Base-by-base conservation (phyloP, 345 rosid species). In the Dipteronia dyeriana region DNA sequence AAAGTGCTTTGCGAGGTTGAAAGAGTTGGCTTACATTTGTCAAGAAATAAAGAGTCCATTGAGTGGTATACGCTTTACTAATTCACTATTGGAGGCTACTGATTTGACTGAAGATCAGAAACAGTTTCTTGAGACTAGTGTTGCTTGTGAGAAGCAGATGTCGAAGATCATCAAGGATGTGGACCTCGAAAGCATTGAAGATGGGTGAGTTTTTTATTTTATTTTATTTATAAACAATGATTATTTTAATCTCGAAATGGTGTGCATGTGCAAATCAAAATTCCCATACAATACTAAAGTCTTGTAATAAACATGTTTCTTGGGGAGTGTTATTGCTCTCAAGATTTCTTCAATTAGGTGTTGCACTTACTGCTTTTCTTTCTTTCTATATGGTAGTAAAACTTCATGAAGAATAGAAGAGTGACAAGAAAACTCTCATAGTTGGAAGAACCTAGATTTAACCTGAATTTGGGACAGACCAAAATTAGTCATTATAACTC, bases 61-160 rank as follows among this genome's bases (percentile, higher is more conserved):
- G 49, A 90, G 83, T 73, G 96, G 99, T 77, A 84, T 95, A 75
- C 88, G 88, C 38, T 92, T 90, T 81, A 87, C 94, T 70, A 90
- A 89, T 79, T 90, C 92, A 2, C 91, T 93, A 47, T 82, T 93
- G 87, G 96, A 92, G 85, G 88, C 87, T 67, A 90, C 93, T 0
- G 85, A 82, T 65, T 83, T 95, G 76, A 85, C 87, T 16, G 94
- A 93, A 83, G 97, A 91, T 76, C 98, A 95, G 75, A 93, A 93
- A 79, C 96, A 95, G 85, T 85, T 88, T 84, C 88, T 92, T 76
- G 97, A 96, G 80, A 92, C 94, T 0, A 90, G 91, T 79, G 84
- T 90, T 79, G 90, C 97, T 78, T 95, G 96, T 73, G 98, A 93
- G 87, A 93, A 84, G 86, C 99, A 95, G 84, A 90, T 95, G 79